Evolutionary conservation across 1,284 basidiomycete species (phyloP).

Genomic region (Ceratobasidium sp.): DNA sequence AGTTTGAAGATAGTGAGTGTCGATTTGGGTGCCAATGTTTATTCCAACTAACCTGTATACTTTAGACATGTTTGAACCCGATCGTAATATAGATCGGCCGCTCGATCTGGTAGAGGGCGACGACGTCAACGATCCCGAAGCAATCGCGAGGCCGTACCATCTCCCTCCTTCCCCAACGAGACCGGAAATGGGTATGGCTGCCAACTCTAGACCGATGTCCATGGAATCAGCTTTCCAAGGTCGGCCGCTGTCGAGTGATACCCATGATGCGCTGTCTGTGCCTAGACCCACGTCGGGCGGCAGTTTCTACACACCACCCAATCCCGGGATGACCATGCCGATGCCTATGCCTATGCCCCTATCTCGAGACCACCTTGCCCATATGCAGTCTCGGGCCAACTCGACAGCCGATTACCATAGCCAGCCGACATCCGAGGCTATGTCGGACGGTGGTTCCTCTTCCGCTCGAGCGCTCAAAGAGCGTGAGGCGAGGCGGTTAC

Average conservation of each 20-base stretch:
- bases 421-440: constrained; percentile 12
- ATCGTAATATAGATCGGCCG: constrained; percentile 23
- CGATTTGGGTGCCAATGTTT: neutral
- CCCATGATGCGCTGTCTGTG: neutral
- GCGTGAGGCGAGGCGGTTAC: constrained; percentile 33
- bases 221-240: neutral
- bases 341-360: constrained; percentile 34
- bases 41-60: neutral
- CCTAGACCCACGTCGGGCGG: constrained; percentile 18
- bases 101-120: constrained; percentile 15
- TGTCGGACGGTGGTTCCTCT: constrained; percentile 27
- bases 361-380: constrained; percentile 25
- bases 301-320: constrained; percentile 27
- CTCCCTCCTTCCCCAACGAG: constrained; percentile 27
- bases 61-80: constrained; percentile 33
- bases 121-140: constrained; percentile 32
- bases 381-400: constrained; percentile 24
- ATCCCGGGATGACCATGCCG: constrained; percentile 18
- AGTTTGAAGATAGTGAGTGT: constrained; percentile 33
- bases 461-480: constrained; percentile 30
- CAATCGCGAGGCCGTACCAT: constrained; percentile 16
- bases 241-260: constrained; percentile 6
- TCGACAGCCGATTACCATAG: constrained; percentile 21
- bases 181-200: constrained; percentile 31
- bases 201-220: constrained; percentile 18